A percentile compares a stretch with the other conserved stretches of the same genome.
These are phyloP conservation scores for Phytophthora citrophthora DNA, from an alignment of 352 stramenopile species.

Conservation along the genomic window DNA sequence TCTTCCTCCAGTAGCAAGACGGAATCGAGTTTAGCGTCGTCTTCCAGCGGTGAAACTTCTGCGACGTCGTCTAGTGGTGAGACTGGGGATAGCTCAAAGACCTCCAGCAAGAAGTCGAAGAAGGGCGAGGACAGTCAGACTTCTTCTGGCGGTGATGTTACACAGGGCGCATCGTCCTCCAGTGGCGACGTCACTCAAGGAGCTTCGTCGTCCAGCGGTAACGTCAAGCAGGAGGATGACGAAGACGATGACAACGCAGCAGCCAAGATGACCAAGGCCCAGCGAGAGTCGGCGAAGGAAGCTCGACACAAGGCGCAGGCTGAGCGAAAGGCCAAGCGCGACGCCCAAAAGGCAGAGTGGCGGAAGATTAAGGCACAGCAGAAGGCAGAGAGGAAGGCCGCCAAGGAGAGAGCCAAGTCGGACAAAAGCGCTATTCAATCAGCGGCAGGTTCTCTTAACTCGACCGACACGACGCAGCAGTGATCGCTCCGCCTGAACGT, in stretches of 20 bases:
- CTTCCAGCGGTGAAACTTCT: slow-evolving; percentile 7
- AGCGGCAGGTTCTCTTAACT: slow-evolving; percentile 19
- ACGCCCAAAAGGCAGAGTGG: slow-evolving; percentile 29
- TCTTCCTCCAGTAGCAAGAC: slow-evolving; percentile 4
- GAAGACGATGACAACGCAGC: slow-evolving; percentile 11
- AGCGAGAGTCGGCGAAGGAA: slow-evolving; percentile 27
- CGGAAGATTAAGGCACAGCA: slow-evolving; percentile 36
- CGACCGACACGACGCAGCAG: slow-evolving; percentile 24
- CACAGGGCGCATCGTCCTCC: slow-evolving; percentile 8
- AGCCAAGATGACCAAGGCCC: slow-evolving; percentile 15
- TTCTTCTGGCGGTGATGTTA: slow-evolving; percentile 21
- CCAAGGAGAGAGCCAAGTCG: slow-evolving; percentile 24
- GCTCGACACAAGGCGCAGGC: slow-evolving; percentile 33
- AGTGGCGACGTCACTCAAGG: slow-evolving; percentile 22
- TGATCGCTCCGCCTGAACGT: slow-evolving; percentile 18
- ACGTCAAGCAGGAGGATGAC: slow-evolving; percentile 22
- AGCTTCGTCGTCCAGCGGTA: slow-evolving; percentile 16
- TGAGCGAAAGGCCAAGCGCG: slow-evolving; percentile 30
- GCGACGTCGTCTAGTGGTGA: slow-evolving; percentile 18
- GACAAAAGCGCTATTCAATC: slow-evolving; percentile 29
- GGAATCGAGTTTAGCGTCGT: slow-evolving; percentile 1
- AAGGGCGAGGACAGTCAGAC: slow-evolving; percentile 10
- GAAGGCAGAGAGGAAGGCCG: slow-evolving; percentile 29
- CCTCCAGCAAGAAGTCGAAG: slow-evolving; percentile 2
- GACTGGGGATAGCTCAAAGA: slow-evolving; percentile 9